A percentile compares a stretch with the other conserved stretches of the same genome.
These are phyloP conservation scores for Erysimum cheiranthoides DNA, from an alignment of 345 rosid species.

Conservation along the genomic window DNA sequence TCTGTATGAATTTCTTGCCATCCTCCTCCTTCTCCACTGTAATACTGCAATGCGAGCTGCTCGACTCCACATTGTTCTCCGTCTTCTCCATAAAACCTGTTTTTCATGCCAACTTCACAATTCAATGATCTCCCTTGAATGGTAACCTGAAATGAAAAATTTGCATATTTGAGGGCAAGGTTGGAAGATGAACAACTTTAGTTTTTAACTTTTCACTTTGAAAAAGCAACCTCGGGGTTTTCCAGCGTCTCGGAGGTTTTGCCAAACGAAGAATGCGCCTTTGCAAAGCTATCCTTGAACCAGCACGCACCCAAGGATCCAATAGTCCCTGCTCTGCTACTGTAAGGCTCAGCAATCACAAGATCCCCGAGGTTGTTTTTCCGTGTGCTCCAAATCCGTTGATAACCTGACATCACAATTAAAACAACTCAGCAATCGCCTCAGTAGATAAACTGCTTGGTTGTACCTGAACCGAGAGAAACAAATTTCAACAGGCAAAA, in stretches of 20 bases:
- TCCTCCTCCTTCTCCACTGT: conserved; percentile 83
- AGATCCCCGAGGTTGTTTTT: too few species aligned
- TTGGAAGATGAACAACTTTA: neutral
- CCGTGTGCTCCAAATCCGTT: conserved; percentile 83
- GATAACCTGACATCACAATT: conserved; percentile 80
- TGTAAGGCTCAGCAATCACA: conserved; percentile 76
- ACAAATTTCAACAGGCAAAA: conserved; percentile 22
- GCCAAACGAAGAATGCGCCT: conserved; percentile 80
- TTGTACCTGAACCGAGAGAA: conserved; percentile 60
- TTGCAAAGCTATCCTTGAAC: conserved; percentile 83
- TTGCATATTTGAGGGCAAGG: neutral
- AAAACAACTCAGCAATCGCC: conserved; percentile 64
- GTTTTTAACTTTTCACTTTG: neutral
- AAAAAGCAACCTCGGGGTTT: conserved; percentile 61
- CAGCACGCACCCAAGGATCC: conserved; percentile 96
- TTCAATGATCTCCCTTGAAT: conserved; percentile 90
- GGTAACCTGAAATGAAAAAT: conserved; percentile 57
- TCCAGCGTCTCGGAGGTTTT: conserved; percentile 99
- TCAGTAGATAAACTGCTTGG: conserved; percentile 64
- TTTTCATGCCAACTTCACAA: conserved; percentile 75
- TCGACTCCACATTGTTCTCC: conserved; percentile 95
- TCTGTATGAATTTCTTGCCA: conserved; percentile 90
- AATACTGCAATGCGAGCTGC: conserved; percentile 90
- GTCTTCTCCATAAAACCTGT: conserved; percentile 86
- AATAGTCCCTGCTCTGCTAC: conserved; percentile 79